phyloP scores from a whole-genome alignment of 2,329 filamentous ascomycete genomes.

The Coleophoma crateriformis region DNA sequence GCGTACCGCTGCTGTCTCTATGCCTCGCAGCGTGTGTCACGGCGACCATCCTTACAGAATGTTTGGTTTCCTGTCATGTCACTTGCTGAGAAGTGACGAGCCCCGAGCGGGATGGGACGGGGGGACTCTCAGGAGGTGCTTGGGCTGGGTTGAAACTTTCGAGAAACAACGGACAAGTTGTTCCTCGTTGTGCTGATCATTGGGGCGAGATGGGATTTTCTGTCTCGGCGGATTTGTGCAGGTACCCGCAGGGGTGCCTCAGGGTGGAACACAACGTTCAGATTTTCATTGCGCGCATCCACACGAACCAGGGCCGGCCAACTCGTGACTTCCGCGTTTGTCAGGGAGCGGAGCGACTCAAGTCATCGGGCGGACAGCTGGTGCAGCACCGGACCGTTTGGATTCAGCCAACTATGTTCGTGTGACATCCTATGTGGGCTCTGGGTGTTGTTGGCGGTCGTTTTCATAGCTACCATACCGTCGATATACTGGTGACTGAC shows the following conservation, averaged over 20 bases:
- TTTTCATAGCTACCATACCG: too few relatives aligned
- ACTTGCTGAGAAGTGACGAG: conserved; percentile 9
- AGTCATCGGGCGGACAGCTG: not conserved
- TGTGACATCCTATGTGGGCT: too few relatives aligned
- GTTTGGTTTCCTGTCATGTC: not conserved
- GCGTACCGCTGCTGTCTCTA: too few relatives aligned
- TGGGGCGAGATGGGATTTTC: conserved; percentile 6
- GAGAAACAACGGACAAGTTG: conserved; percentile 1
- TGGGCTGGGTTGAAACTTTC: conserved; percentile 5
- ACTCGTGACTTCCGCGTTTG: conserved; percentile 6
- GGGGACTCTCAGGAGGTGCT: not conserved
- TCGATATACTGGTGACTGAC: too few relatives aligned
- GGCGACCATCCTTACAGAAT: too few relatives aligned
- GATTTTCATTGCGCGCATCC: not conserved
- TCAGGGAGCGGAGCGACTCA: not conserved
- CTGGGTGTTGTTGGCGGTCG: too few relatives aligned
- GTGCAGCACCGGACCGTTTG: too few relatives aligned
- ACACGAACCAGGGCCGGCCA: not conserved
- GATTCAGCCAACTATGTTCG: too few relatives aligned
- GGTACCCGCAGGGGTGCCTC: conserved; percentile 15
- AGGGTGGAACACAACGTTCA: conserved; percentile 1
- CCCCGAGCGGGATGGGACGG: conserved; percentile 1
- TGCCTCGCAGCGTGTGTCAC: too few relatives aligned
- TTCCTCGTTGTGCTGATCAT: not conserved
- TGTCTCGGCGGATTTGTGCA: conserved; percentile 7